Evolutionary conservation across 192 early-diverging fungal genomes (phyloP).

Genomic region (Paraglomus occultum): DNA sequence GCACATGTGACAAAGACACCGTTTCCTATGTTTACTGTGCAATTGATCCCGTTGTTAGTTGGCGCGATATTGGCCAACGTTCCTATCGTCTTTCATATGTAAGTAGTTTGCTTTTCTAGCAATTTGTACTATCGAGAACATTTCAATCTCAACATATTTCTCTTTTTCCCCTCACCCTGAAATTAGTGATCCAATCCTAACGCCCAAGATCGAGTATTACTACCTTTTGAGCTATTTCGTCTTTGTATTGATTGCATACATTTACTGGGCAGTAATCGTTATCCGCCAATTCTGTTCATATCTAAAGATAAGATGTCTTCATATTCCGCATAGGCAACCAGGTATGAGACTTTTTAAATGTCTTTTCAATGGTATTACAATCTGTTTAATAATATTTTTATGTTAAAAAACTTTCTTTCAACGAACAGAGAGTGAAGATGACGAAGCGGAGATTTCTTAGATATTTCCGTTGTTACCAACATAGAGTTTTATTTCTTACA

Average conservation of each 20-base stretch:
- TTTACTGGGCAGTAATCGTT: slow-evolving; percentile 81
- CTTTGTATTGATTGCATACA: slow-evolving; percentile 73
- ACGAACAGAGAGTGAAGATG: too few relatives aligned
- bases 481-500: too few relatives aligned
- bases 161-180: too few relatives aligned
- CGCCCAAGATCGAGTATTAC: slow-evolving; percentile 60
- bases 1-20: slow-evolving; percentile 77
- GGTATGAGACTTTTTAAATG: too few relatives aligned
- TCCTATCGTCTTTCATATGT: slow-evolving; percentile 36
- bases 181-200: slow-evolving; percentile 59
- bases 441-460: too few relatives aligned
- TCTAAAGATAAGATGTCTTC: slow-evolving; percentile 80
- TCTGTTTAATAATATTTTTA: too few relatives aligned
- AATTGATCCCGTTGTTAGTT: slow-evolving; percentile 69
- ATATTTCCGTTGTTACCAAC: too few relatives aligned
- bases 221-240: slow-evolving; percentile 67
- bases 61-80: slow-evolving; percentile 65
- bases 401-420: too few relatives aligned
- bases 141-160: too few relatives aligned
- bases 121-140: too few relatives aligned
- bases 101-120: too few relatives aligned
- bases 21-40: slow-evolving; percentile 79
- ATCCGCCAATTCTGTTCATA: slow-evolving; percentile 84
- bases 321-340: slow-evolving; percentile 48
- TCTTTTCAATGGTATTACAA: too few relatives aligned